phyloP scores from a whole-genome alignment of 495 filamentous ascomycete genomes.

The Pyronema domesticum region DNA sequence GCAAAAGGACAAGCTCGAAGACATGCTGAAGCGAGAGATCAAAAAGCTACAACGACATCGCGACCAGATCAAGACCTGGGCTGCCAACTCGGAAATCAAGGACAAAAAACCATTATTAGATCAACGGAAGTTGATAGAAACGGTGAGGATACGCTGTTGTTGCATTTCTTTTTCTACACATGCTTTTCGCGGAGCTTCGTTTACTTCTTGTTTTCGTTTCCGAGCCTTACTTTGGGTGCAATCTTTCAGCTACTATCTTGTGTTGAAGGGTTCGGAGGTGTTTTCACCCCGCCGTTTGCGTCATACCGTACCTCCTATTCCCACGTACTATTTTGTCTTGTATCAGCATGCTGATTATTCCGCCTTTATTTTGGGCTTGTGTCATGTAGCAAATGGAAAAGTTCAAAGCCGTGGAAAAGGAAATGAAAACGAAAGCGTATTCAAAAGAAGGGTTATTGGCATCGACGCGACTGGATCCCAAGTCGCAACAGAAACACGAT shows the following conservation, averaged over 20 bases:
- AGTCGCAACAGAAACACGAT: slow-evolving; percentile 81
- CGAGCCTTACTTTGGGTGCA: neutral
- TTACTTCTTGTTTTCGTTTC: neutral
- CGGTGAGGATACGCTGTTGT: slow-evolving; percentile 37
- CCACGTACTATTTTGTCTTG: slow-evolving; percentile 15
- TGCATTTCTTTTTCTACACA: slow-evolving; percentile 5
- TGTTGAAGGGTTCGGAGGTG: too few species aligned
- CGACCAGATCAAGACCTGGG: slow-evolving; percentile 99
- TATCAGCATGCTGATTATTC: slow-evolving; percentile 24
- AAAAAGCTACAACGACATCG: slow-evolving; percentile 96
- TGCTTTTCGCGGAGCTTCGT: neutral
- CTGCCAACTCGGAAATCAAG: slow-evolving; percentile 91
- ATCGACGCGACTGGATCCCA: slow-evolving; percentile 82
- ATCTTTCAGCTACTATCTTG: neutral
- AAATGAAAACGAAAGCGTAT: slow-evolving; percentile 99
- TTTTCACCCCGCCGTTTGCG: neutral
- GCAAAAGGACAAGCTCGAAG: slow-evolving; percentile 95
- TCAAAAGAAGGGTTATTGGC: slow-evolving; percentile 91
- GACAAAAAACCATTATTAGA: slow-evolving; percentile 91
- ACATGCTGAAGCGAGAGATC: slow-evolving; percentile 95
- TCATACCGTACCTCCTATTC: slow-evolving; percentile 10
- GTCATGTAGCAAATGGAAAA: slow-evolving; percentile 84
- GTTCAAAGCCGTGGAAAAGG: slow-evolving; percentile 99
- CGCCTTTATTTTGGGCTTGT: slow-evolving; percentile 18
- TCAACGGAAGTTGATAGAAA: slow-evolving; percentile 86